phyloP scores from a whole-genome alignment of 768 basidiomycete genomes.

The Hortiboletus campestris region DNA sequence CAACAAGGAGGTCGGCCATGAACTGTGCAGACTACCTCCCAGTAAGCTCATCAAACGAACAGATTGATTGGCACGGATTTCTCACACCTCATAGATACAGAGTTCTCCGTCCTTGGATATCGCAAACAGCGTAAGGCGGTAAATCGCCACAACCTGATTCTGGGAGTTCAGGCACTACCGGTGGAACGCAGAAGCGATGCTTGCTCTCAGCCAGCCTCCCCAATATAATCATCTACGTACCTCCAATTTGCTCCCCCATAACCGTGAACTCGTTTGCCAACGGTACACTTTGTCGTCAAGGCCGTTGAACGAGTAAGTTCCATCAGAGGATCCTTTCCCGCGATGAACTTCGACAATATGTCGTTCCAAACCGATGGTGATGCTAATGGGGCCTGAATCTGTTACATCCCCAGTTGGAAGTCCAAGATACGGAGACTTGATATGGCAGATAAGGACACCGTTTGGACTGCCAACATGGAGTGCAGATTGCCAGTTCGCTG shows the following conservation, averaged over 20 bases:
- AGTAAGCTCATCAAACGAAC: slow-evolving; percentile 3
- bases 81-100: slow-evolving; percentile 28
- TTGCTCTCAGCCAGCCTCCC: background rate
- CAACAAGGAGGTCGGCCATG: slow-evolving; percentile 31
- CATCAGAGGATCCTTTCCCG: background rate
- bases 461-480: slow-evolving; percentile 19
- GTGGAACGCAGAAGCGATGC: background rate
- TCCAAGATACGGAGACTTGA: slow-evolving; percentile 30
- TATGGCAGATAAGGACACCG: slow-evolving; percentile 24
- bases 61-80: background rate
- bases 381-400: slow-evolving; percentile 15
- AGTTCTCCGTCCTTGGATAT: slow-evolving; percentile 33
- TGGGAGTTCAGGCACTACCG: slow-evolving; percentile 25
- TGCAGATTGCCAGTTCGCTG: slow-evolving; percentile 21
- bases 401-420: slow-evolving; percentile 9
- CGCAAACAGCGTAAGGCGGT: slow-evolving; percentile 30
- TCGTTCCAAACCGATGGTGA: slow-evolving; percentile 16
- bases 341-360: slow-evolving; percentile 12
- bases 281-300: slow-evolving; percentile 24
- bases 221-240: slow-evolving; percentile 12
- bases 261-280: slow-evolving; percentile 19
- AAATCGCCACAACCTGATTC: slow-evolving; percentile 29
- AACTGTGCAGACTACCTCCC: slow-evolving; percentile 16
- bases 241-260: slow-evolving; percentile 19
- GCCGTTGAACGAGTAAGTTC: slow-evolving; percentile 21